These are phyloP conservation scores for Sarocladium brachiariae DNA, from an alignment of 2,329 filamentous ascomycete genomes.

Conservation along the genomic window DNA sequence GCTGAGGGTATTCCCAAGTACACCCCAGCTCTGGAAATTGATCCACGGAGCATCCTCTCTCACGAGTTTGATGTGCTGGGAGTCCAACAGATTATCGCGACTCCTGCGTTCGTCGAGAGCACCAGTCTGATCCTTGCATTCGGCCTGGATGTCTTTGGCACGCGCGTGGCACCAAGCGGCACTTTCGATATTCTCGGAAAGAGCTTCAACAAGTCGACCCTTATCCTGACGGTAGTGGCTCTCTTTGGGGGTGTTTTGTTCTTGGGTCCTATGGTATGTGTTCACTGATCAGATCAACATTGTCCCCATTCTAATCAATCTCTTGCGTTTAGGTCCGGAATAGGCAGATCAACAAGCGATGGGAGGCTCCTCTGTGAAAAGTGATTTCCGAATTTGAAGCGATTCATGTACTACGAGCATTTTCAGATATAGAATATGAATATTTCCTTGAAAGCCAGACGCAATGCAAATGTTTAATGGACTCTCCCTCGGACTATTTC, in stretches of 20 bases:
- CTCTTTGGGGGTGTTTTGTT: slow-evolving; percentile 69
- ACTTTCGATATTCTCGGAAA: slow-evolving; percentile 90
- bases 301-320: neutral
- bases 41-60: slow-evolving; percentile 71
- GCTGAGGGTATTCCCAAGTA: slow-evolving; percentile 75
- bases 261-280: slow-evolving; percentile 80
- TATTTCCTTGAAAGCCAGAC: too few relatives aligned
- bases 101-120: slow-evolving; percentile 79
- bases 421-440: neutral
- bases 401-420: slow-evolving; percentile 2
- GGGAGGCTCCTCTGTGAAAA: slow-evolving; percentile 37
- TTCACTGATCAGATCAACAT: slow-evolving; percentile 17
- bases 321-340: slow-evolving; percentile 41
- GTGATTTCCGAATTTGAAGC: slow-evolving; percentile 7
- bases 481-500: too few relatives aligned
- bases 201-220: slow-evolving; percentile 84
- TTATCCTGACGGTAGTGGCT: slow-evolving; percentile 77
- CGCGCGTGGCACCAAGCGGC: slow-evolving; percentile 77
- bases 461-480: too few relatives aligned
- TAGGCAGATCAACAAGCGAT: slow-evolving; percentile 62
- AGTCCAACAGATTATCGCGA: slow-evolving; percentile 64
- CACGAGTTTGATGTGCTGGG: slow-evolving; percentile 79
- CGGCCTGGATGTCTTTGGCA: slow-evolving; percentile 83
- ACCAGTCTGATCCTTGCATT: slow-evolving; percentile 86
- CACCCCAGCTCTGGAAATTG: slow-evolving; percentile 69